These are phyloP conservation scores for Alloteropsis semialata DNA, from an alignment of 176 grass and related monocot species.

Conservation along the genomic window DNA sequence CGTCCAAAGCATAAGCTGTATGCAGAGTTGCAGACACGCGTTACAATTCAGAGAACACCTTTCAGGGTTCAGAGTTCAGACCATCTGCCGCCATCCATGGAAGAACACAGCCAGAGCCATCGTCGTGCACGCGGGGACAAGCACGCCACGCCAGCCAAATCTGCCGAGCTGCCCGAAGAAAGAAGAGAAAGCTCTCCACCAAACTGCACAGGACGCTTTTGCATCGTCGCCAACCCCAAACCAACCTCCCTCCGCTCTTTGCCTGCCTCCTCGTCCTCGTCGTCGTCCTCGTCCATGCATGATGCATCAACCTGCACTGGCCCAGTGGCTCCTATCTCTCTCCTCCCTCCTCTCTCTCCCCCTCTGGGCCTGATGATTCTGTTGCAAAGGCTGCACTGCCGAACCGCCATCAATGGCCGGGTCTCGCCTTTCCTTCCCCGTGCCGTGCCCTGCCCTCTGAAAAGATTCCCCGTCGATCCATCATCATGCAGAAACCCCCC, in stretches of 20 bases:
- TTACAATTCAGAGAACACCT: neutral
- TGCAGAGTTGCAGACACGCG: neutral
- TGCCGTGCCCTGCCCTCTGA: neutral
- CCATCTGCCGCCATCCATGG: neutral
- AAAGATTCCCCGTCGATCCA: conserved; percentile 31
- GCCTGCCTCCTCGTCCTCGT: neutral
- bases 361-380: conserved; percentile 20
- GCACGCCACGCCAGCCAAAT: conserved; percentile 3
- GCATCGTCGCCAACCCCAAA: conserved; percentile 36
- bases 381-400: conserved; percentile 21
- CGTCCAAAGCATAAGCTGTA: neutral
- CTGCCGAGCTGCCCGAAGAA: neutral
- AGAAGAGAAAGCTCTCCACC: conserved; percentile 5
- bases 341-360: neutral
- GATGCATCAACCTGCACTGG: neutral
- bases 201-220: conserved; percentile 22
- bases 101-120: neutral
- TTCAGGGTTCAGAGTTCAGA: neutral
- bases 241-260: conserved; percentile 10
- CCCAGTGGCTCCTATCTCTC: neutral
- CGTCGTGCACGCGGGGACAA: neutral
- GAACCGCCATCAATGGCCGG: conserved; percentile 3
- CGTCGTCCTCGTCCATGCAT: neutral
- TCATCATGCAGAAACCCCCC: neutral
- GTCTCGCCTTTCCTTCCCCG: conserved; percentile 24